Evolutionary conservation across 805 yeast genomes (phyloP).

Genomic region (Candida adriatica): DNA sequence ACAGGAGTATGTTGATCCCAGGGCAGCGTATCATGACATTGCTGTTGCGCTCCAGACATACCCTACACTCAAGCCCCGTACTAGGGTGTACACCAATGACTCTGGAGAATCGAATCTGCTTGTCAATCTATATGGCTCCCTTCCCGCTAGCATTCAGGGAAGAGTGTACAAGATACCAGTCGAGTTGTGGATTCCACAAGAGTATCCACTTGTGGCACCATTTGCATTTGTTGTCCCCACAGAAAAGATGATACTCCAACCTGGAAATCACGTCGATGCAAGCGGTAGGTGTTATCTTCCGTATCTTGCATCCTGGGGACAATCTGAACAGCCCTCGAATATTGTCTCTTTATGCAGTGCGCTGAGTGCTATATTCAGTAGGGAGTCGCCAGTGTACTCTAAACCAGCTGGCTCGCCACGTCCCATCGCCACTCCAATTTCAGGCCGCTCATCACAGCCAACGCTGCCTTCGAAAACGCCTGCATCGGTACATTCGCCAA

Average conservation of each 20-base stretch:
- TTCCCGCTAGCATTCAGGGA: constrained; percentile 30
- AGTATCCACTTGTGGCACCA: constrained; percentile 67
- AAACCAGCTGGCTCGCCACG: constrained; percentile 19
- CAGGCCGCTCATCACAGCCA: constrained; percentile 6
- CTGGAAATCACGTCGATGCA: constrained; percentile 61
- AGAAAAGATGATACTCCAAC: constrained; percentile 38
- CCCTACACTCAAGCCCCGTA: constrained; percentile 56
- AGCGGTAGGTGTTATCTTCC: constrained; percentile 73
- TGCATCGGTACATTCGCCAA: constrained; percentile 1
- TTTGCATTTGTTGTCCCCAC: constrained; percentile 55
- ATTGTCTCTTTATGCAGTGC: constrained; percentile 24
- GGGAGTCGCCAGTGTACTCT: constrained; percentile 40
- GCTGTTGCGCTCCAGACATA: constrained; percentile 44
- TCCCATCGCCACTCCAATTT: constrained; percentile 5
- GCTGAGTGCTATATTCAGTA: constrained; percentile 30
- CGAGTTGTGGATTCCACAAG: constrained; percentile 69
- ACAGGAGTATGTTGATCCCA: constrained; percentile 51
- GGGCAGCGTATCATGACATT: constrained; percentile 55
- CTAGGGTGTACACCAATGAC: constrained; percentile 53
- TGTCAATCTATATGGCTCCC: constrained; percentile 56
- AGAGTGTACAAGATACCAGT: constrained; percentile 43
- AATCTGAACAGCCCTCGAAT: constrained; percentile 57
- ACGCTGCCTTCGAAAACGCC: neutral
- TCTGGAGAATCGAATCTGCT: constrained; percentile 54
- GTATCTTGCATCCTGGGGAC: constrained; percentile 31